These are phyloP conservation scores for Apiospora koreana DNA, from an alignment of 2,329 filamentous ascomycete species.

Conservation along the genomic window DNA sequence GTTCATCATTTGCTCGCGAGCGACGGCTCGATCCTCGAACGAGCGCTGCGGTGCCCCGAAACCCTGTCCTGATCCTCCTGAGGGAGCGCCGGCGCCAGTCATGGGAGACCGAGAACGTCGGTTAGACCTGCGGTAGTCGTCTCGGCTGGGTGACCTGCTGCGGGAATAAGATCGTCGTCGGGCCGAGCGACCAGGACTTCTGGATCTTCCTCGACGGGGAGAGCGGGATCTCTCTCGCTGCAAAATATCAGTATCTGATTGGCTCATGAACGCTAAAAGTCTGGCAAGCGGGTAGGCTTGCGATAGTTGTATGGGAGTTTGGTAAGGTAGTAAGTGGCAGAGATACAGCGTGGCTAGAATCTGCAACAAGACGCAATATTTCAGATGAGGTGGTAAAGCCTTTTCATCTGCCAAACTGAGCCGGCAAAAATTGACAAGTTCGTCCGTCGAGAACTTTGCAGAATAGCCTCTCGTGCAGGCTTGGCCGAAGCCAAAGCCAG, in stretches of 20 bases:
- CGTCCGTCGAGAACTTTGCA: not conserved
- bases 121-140: conserved; percentile 74
- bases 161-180: conserved; percentile 78
- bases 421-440: not conserved
- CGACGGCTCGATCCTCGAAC: conserved; percentile 79
- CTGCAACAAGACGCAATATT: not conserved
- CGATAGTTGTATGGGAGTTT: not conserved
- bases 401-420: not conserved
- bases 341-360: not conserved
- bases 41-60: conserved; percentile 72
- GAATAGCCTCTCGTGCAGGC: not conserved
- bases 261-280: conserved; percentile 18
- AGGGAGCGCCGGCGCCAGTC: conserved; percentile 69
- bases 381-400: not conserved
- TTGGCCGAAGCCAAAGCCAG: conserved; percentile 4
- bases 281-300: conserved; percentile 12
- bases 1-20: conserved; percentile 95
- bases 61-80: conserved; percentile 66
- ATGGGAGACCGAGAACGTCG: conserved; percentile 83
- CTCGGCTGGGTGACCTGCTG: conserved; percentile 76
- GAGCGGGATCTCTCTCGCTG: conserved; percentile 86
- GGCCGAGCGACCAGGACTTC: conserved; percentile 72
- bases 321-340: not conserved
- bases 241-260: conserved; percentile 33
- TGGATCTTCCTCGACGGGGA: conserved; percentile 77